These are phyloP conservation scores for Stenogyne calaminthoides DNA, from an alignment of 305 asterid genomes.

Conservation along the genomic window DNA sequence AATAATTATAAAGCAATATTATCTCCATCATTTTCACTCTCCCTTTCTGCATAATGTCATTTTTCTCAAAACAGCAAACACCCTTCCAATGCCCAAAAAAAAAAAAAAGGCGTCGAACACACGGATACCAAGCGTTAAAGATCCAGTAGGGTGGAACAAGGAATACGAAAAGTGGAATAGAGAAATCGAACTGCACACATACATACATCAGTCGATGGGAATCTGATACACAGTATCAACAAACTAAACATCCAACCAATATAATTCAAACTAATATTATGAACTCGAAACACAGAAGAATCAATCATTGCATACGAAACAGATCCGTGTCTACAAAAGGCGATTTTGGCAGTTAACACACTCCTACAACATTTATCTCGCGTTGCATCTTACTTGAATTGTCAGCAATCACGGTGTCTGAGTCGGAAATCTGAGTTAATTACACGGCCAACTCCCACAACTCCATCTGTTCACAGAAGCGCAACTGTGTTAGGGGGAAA, in stretches of 20 bases:
- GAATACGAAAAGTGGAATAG: too few species aligned
- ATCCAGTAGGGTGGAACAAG: too few species aligned
- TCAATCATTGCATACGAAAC: not conserved
- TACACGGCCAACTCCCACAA: constrained; percentile 26
- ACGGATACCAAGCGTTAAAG: not conserved
- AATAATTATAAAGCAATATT: too few species aligned
- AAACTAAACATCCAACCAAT: not conserved
- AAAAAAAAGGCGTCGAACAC: not conserved
- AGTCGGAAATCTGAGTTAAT: constrained; percentile 20
- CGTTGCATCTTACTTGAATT: constrained; percentile 23
- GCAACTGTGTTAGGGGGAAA: not conserved
- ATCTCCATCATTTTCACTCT: not conserved
- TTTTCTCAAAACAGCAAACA: not conserved
- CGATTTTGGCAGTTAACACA: not conserved
- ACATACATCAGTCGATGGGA: not conserved
- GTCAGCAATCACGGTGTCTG: constrained; percentile 10
- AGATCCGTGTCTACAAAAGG: not conserved
- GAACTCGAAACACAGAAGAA: not conserved
- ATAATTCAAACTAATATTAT: not conserved
- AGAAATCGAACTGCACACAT: not conserved
- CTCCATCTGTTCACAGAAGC: constrained; percentile 5
- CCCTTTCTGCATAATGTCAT: not conserved
- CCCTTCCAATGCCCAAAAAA: too few species aligned
- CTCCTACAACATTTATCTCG: constrained; percentile 12
- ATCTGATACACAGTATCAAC: not conserved